Evolutionary conservation across 2,329 filamentous ascomycete species (phyloP).

Genomic region (Dactylellina drechsleri): DNA sequence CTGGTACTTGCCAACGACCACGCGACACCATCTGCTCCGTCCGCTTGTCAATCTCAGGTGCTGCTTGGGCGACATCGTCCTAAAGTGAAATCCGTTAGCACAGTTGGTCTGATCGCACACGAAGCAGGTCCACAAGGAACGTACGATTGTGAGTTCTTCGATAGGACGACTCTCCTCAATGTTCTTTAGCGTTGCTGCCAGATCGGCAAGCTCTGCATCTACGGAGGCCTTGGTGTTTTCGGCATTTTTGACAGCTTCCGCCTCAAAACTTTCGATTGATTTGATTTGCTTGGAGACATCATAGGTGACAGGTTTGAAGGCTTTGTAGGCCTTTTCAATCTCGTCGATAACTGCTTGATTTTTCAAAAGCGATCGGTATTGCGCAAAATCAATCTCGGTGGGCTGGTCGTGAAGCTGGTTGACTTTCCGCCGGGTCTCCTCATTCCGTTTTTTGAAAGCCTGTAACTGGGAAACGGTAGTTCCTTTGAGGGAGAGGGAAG

Average conservation of each 20-base stretch:
- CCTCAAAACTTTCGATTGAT: constrained; percentile 97
- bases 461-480: constrained; percentile 90
- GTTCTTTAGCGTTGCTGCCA: constrained; percentile 94
- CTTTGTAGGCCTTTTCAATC: constrained; percentile 93
- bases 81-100: constrained; percentile 61
- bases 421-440: constrained; percentile 95
- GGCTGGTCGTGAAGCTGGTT: constrained; percentile 83
- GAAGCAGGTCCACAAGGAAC: constrained; percentile 63
- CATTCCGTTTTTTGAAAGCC: constrained; percentile 99
- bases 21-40: constrained; percentile 93
- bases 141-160: constrained; percentile 95
- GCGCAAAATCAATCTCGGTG: constrained; percentile 87
- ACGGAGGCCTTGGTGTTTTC: constrained; percentile 97
- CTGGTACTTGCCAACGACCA: constrained; percentile 97
- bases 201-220: constrained; percentile 90
- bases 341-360: constrained; percentile 95
- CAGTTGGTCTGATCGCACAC: not conserved
- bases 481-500: constrained; percentile 94
- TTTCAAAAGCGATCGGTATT: constrained; percentile 93
- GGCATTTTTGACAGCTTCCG: constrained; percentile 94
- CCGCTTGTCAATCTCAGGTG: constrained; percentile 97
- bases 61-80: constrained; percentile 94
- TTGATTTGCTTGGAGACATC: constrained; percentile 94
- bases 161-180: constrained; percentile 96
- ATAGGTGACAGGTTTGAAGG: constrained; percentile 92